phyloP scores from a whole-genome alignment of 139 green algal genomes.

The Microglena sp. region DNA sequence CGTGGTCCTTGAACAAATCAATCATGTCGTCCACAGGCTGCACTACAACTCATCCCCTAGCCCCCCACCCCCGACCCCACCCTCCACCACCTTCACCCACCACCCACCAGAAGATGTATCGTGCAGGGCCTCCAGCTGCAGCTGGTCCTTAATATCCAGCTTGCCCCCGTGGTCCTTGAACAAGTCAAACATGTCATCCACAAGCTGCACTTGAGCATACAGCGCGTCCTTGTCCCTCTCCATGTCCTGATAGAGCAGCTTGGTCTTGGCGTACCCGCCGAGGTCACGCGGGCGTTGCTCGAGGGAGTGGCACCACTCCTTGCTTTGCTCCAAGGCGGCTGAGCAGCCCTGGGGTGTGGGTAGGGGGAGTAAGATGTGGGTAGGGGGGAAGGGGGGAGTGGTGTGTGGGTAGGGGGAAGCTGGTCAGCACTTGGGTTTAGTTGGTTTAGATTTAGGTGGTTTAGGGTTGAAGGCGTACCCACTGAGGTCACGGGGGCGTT shows the following conservation, averaged over 20 bases:
- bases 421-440: too few relatives aligned
- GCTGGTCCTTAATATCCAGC: constrained; percentile 19
- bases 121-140: too few relatives aligned
- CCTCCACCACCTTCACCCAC: too few relatives aligned
- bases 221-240: constrained; percentile 1
- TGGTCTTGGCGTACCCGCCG: constrained; percentile 13
- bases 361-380: neutral
- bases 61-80: too few relatives aligned
- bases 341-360: neutral
- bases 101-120: too few relatives aligned
- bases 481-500: constrained; percentile 16
- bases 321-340: constrained; percentile 2
- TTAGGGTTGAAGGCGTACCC: constrained; percentile 3
- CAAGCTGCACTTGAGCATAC: constrained; percentile 7
- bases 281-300: constrained; percentile 20
- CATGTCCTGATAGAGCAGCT: constrained; percentile 4
- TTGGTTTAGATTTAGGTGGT: too few relatives aligned
- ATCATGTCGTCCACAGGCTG: too few relatives aligned
- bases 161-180: constrained; percentile 29
- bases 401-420: too few relatives aligned
- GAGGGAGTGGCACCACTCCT: constrained; percentile 11
- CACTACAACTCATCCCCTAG: too few relatives aligned
- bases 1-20: too few relatives aligned
- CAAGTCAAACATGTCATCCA: constrained; percentile 24
- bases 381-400: too few relatives aligned